Evolutionary conservation across 1,284 basidiomycete species (phyloP), one percentile per base, ranked within the genome.

Genomic region (Ustilago loliicola): DNA sequence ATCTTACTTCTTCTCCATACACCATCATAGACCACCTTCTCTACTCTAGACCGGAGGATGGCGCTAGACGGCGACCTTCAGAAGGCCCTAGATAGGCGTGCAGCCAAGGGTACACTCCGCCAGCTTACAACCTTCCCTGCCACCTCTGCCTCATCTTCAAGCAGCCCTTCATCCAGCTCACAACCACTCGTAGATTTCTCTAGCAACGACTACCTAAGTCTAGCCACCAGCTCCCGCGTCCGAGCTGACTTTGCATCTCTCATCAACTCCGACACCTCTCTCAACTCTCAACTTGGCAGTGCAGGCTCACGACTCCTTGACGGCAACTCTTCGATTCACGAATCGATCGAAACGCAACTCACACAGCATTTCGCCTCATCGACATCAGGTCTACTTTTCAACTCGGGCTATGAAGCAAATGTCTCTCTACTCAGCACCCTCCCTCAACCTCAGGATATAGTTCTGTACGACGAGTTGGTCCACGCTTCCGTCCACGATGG

Each of bases 401-500:
- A 95, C 87, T 95, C 93, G 0, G 96, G 96, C 0, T 98, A 93
- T 87, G 95, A 98, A 86, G 95, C 96, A 19, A 98, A 98, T 83
- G 92, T 92, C 2, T 93, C 93, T 0, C 91, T 98, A 85, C 96
- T 97, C 88, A 89, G 93, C 0, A 91, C 91, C 47, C 87, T 98
- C 0, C 95, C 95, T 0, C 93, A 95, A 79, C 86, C 89, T 0
- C 90, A 90, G 13, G 96, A 99, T 83, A 90, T 90, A 55, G 87
- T 98, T 45, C 87, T 98, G 13, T 93, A 92, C 84, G 96, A 99
- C 85, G 93, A 92, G 80, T 91, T 94, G 71, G 92, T 98, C 45
- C 96, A 98, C 83, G 96, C 96, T 0, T 93, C 91, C 2, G 94
- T 96, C 21, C 94, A 96, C 87, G 95, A 97, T 80, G 96, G 96